Conservation (phyloP, 169 alveolate genomes). For the Eimeria sp. region DNA sequence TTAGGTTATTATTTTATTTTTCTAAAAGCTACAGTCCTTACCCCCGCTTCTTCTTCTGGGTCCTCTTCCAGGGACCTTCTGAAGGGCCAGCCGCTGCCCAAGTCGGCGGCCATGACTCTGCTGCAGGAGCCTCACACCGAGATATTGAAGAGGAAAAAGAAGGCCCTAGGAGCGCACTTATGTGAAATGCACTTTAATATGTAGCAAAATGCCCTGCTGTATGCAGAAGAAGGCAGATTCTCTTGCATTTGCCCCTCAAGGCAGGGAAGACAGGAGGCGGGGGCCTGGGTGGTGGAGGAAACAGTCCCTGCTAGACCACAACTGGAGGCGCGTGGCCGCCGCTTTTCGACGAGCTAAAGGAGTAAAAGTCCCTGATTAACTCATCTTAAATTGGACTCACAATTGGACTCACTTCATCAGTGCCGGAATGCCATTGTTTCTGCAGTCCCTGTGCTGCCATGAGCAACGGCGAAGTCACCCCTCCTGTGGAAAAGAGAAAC, state of each 20-base stretch:
- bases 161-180: not conserved
- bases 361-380: too few species aligned
- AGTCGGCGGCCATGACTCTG: constrained; percentile 9
- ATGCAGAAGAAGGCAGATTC: constrained; percentile 3
- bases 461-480: not conserved
- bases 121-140: not conserved
- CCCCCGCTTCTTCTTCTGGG: not conserved
- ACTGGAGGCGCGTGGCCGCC: not conserved
- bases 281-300: not conserved
- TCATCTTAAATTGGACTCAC: not conserved
- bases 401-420: not conserved
- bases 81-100: constrained; percentile 19
- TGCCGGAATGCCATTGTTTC: too few species aligned
- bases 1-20: not conserved
- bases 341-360: too few species aligned
- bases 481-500: not conserved
- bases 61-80: constrained; percentile 13
- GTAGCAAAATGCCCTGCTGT: not conserved
- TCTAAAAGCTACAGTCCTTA: not conserved
- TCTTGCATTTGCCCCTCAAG: not conserved
- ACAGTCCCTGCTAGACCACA: not conserved
- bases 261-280: not conserved
- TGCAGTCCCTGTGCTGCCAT: not conserved
- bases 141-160: not conserved
- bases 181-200: not conserved